phyloP scores from a whole-genome alignment of 352 stramenopile species.

The Globisporangium abappressorium region DNA sequence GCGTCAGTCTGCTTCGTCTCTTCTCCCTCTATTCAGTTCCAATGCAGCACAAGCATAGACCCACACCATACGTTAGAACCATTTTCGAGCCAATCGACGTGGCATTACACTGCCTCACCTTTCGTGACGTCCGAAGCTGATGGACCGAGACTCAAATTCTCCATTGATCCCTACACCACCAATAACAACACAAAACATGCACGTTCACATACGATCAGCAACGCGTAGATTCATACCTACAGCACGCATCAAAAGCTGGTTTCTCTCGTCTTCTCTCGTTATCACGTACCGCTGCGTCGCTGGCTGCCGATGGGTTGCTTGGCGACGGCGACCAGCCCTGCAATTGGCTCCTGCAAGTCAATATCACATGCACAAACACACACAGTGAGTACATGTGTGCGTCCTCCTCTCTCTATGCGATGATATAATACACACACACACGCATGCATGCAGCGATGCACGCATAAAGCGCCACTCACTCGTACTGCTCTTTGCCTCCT shows the following conservation, averaged over 20 bases:
- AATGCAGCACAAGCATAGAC: background rate
- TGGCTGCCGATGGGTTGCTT: background rate
- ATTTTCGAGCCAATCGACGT: background rate
- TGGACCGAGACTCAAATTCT: slow-evolving; percentile 45
- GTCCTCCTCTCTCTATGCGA: background rate
- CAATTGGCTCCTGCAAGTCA: slow-evolving; percentile 40
- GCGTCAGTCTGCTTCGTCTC: background rate
- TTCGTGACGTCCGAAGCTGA: slow-evolving; percentile 18
- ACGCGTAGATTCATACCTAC: background rate
- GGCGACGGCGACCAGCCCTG: slow-evolving; percentile 66
- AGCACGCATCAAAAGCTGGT: background rate
- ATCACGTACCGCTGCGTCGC: slow-evolving; percentile 11
- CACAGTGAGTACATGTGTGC: slow-evolving; percentile 3
- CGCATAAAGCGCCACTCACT: slow-evolving; percentile 19
- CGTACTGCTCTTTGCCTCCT: slow-evolving; percentile 24
- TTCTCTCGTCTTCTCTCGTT: background rate
- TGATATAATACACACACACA: background rate
- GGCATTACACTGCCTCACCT: background rate
- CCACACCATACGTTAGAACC: background rate
- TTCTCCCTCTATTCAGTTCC: slow-evolving; percentile 1
- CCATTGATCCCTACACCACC: slow-evolving; percentile 30
- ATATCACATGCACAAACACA: background rate
- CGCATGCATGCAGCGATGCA: slow-evolving; percentile 2
- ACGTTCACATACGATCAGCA: background rate
- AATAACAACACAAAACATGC: background rate